Conservation (phyloP, 2,329 filamentous ascomycete genomes). For the Pleoardoris graminearum region DNA sequence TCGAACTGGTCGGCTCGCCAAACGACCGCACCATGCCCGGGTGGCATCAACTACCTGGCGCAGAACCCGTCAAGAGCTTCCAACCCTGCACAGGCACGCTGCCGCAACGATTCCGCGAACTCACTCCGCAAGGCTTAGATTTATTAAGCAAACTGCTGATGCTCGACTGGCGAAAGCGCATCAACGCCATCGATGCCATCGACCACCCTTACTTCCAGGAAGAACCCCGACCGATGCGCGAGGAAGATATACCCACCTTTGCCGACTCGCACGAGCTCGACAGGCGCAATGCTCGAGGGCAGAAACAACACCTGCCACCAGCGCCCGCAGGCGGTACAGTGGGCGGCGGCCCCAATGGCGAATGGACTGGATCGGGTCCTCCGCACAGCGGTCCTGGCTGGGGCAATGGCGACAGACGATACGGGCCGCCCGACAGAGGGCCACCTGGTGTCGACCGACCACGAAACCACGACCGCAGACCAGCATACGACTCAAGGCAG, state of each 20-base stretch:
- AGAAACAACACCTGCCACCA: conserved; percentile 81
- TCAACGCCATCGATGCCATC: conserved; percentile 92
- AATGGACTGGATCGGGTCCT: conserved; percentile 57
- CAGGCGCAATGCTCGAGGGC: conserved; percentile 83
- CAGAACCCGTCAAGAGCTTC: conserved; percentile 70
- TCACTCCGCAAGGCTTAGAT: conserved; percentile 72
- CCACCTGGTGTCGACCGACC: conserved; percentile 44
- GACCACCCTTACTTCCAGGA: conserved; percentile 90
- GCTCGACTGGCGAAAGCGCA: conserved; percentile 83
- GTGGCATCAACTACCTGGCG: conserved; percentile 81
- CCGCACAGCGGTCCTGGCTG: conserved; percentile 29
- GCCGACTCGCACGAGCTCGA: conserved; percentile 98
- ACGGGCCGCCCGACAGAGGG: conserved; percentile 44
- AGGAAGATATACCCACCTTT: conserved; percentile 86
- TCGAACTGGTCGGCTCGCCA: conserved; percentile 86
- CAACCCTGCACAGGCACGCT: conserved; percentile 67
- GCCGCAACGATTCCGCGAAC: conserved; percentile 73
- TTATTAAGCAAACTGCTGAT: conserved; percentile 80
- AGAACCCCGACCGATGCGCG: conserved; percentile 74
- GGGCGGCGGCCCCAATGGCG: conserved; percentile 67
- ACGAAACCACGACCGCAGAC: conserved; percentile 35
- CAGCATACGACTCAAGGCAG: conserved; percentile 37
- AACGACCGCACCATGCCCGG: conserved; percentile 91
- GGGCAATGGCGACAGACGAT: conserved; percentile 41
- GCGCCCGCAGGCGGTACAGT: conserved; percentile 91